Percentiles rank a stretch among this genome's conserved stretches.
phyloP scores from a whole-genome alignment of 345 rosid genomes.

The Aethionema arabicum region DNA sequence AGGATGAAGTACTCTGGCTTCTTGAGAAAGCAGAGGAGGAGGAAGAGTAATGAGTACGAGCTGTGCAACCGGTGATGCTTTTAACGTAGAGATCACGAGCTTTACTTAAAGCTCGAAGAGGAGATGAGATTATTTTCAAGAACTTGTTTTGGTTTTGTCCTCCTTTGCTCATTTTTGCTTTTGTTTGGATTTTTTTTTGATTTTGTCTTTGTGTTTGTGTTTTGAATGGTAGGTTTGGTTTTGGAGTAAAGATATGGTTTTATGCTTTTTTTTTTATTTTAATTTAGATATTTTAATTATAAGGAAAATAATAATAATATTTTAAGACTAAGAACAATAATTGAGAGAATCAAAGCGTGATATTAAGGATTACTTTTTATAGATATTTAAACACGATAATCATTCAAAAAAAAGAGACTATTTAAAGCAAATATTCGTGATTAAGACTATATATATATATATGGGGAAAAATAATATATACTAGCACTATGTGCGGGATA shows the following conservation, averaged over 20 bases:
- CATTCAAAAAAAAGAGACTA: too few relatives aligned
- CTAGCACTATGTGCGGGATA: too few relatives aligned
- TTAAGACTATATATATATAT: too few relatives aligned
- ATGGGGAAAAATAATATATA: too few relatives aligned
- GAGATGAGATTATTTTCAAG: slow-evolving; percentile 46
- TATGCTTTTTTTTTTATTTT: slow-evolving; percentile 3
- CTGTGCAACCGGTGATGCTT: slow-evolving; percentile 54
- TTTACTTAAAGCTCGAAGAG: slow-evolving; percentile 48
- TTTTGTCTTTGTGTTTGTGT: slow-evolving; percentile 9
- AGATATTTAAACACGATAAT: neutral
- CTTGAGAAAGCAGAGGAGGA: slow-evolving; percentile 42
- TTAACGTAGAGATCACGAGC: slow-evolving; percentile 73
- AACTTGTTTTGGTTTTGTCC: slow-evolving; percentile 44
- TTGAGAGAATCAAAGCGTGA: slow-evolving; percentile 39
- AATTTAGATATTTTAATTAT: too few relatives aligned
- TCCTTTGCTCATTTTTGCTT: slow-evolving; percentile 37
- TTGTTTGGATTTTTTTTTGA: neutral
- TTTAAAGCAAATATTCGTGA: too few relatives aligned
- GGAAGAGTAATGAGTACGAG: slow-evolving; percentile 32
- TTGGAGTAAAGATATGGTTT: slow-evolving; percentile 24
- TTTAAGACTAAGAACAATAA: slow-evolving; percentile 21
- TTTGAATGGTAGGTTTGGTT: slow-evolving; percentile 24
- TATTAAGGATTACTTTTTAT: slow-evolving; percentile 22
- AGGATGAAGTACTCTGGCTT: slow-evolving; percentile 54
- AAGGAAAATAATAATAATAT: too few relatives aligned